phyloP scores from a whole-genome alignment of 2,329 filamentous ascomycete species.

The Raffaelea deltoideospora region DNA sequence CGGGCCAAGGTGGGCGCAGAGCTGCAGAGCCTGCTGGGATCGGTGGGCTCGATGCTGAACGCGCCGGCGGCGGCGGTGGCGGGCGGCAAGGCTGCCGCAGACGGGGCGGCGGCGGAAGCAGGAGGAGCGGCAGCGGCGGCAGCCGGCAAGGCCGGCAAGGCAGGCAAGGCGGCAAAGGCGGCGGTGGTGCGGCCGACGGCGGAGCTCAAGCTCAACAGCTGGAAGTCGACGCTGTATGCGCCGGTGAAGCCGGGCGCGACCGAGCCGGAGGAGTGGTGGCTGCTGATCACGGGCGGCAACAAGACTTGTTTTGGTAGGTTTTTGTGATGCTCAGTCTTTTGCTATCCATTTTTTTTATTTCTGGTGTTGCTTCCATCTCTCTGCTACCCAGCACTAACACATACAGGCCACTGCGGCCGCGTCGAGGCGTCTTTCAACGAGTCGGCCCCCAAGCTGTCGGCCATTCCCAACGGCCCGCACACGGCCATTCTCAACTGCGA shows the following conservation, averaged over 20 bases:
- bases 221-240: slow-evolving; percentile 51
- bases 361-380: background rate
- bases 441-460: slow-evolving; percentile 47
- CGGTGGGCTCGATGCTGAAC: slow-evolving; percentile 36
- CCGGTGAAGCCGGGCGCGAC: slow-evolving; percentile 43
- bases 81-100: slow-evolving; percentile 13
- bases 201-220: slow-evolving; percentile 51
- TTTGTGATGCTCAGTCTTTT: background rate
- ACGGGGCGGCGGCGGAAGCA: background rate
- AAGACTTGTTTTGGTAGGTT: slow-evolving; percentile 55
- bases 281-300: slow-evolving; percentile 61
- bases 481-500: slow-evolving; percentile 62
- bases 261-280: slow-evolving; percentile 59
- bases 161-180: slow-evolving; percentile 16
- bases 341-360: background rate
- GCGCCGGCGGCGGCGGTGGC: slow-evolving; percentile 16
- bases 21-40: slow-evolving; percentile 49
- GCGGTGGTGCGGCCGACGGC: slow-evolving; percentile 28
- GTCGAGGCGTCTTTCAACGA: slow-evolving; percentile 53
- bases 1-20: too few relatives aligned
- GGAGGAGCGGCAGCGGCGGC: slow-evolving; percentile 26
- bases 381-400: too few relatives aligned
- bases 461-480: slow-evolving; percentile 45
- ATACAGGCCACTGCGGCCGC: slow-evolving; percentile 44
- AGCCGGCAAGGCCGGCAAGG: slow-evolving; percentile 32